Conservation (phyloP, 1,284 basidiomycete species). For the Moesziomyces aphidis region DNA sequence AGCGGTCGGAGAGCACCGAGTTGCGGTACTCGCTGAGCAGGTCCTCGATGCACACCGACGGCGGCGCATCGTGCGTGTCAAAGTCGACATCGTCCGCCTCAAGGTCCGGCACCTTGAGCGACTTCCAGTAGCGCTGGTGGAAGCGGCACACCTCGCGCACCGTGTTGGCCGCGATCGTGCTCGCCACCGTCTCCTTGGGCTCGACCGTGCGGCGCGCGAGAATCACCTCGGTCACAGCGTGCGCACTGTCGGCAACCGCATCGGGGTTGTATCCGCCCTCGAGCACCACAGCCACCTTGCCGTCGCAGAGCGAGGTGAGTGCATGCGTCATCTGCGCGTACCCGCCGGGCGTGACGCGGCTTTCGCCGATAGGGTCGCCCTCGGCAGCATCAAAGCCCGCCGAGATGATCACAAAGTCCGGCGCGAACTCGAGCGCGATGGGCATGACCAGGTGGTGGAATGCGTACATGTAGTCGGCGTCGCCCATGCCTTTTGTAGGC, state of each 20-base stretch:
- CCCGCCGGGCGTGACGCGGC: constrained; percentile 89
- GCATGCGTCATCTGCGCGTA: constrained; percentile 99
- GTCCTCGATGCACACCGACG: constrained; percentile 70
- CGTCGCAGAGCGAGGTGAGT: constrained; percentile 87
- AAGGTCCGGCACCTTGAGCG: constrained; percentile 69
- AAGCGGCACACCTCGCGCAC: constrained; percentile 85
- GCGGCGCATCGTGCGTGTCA: constrained; percentile 10
- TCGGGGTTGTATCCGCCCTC: constrained; percentile 98
- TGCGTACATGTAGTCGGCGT: constrained; percentile 95
- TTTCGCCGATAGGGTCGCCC: constrained; percentile 91
- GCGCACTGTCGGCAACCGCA: constrained; percentile 84
- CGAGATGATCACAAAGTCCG: constrained; percentile 96
- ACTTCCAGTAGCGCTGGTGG: constrained; percentile 92
- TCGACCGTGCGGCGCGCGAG: constrained; percentile 86
- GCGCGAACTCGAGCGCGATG: constrained; percentile 93
- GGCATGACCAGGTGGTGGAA: constrained; percentile 97
- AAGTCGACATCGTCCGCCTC: constrained; percentile 28
- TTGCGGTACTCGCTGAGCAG: constrained; percentile 86
- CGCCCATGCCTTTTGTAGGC: constrained; percentile 87
- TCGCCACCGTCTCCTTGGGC: constrained; percentile 69
- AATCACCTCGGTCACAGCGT: constrained; percentile 85
- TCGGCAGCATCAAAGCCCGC: constrained; percentile 97
- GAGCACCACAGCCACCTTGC: constrained; percentile 89
- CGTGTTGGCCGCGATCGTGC: constrained; percentile 78
- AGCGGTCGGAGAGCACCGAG: constrained; percentile 78